phyloP scores from a whole-genome alignment of 2,329 filamentous ascomycete genomes.

The Zasmidium citrigriseum region DNA sequence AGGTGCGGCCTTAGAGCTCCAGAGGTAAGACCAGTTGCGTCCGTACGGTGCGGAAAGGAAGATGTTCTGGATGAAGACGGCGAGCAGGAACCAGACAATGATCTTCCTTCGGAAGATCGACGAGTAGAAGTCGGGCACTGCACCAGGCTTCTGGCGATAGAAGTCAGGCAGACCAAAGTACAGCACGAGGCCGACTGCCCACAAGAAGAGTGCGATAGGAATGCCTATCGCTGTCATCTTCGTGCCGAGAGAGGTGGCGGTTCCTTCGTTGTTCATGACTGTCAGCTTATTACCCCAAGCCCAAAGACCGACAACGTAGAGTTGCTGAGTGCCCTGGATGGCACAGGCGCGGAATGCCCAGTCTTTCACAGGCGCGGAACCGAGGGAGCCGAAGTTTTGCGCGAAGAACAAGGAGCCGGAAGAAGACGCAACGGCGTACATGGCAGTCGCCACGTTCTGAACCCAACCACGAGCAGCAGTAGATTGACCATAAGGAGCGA shows the following conservation, averaged over 20 bases:
- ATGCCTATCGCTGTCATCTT: constrained; percentile 54
- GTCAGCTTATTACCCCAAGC: constrained; percentile 64
- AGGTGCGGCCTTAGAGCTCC: constrained; percentile 57
- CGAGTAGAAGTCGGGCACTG: constrained; percentile 65
- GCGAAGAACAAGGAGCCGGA: constrained; percentile 67
- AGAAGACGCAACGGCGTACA: constrained; percentile 64
- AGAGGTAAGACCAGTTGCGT: constrained; percentile 67
- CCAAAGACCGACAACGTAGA: constrained; percentile 66
- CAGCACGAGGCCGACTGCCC: constrained; percentile 56
- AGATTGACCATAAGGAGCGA: constrained; percentile 57
- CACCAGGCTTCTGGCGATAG: constrained; percentile 65
- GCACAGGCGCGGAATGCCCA: constrained; percentile 69
- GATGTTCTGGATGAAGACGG: constrained; percentile 67
- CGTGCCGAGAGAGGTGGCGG: constrained; percentile 30
- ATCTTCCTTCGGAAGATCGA: constrained; percentile 64
- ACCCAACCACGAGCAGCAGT: constrained; percentile 51
- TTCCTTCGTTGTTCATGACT: constrained; percentile 44
- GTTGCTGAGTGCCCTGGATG: constrained; percentile 67
- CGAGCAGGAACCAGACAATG: constrained; percentile 66
- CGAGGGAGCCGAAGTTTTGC: constrained; percentile 58
- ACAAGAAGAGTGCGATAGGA: constrained; percentile 60
- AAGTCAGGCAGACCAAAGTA: constrained; percentile 66
- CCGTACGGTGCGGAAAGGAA: constrained; percentile 67
- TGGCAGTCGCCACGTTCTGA: constrained; percentile 61
- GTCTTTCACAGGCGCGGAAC: constrained; percentile 60